Conservation (phyloP, 116 monocot species). For the Dioscorea cayenensis region DNA sequence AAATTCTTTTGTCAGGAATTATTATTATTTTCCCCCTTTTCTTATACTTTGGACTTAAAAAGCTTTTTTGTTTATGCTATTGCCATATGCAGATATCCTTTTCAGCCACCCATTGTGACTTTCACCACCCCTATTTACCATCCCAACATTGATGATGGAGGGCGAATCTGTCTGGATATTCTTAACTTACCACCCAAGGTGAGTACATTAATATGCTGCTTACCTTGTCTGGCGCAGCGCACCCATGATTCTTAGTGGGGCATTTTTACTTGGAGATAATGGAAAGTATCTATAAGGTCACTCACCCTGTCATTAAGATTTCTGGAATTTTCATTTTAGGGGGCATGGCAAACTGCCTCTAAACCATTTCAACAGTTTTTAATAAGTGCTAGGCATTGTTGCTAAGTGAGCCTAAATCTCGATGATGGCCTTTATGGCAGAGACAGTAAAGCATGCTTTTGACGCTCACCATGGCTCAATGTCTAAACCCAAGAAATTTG, state of each 20-base stretch:
- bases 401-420: slow-evolving; percentile 88
- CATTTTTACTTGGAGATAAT: neutral
- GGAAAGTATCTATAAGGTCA: neutral
- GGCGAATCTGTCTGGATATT: slow-evolving; percentile 94
- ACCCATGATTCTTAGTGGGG: neutral
- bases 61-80: neutral
- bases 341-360: slow-evolving; percentile 86
- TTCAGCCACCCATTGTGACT: slow-evolving; percentile 81
- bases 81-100: slow-evolving; percentile 71
- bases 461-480: neutral
- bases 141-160: slow-evolving; percentile 96
- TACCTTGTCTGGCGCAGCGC: no score
- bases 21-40: neutral
- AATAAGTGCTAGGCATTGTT: slow-evolving; percentile 76
- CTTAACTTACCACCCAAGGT: slow-evolving; percentile 98
- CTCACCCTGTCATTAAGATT: neutral
- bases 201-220: neutral
- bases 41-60: neutral
- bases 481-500: neutral
- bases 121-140: slow-evolving; percentile 92
- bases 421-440: slow-evolving; percentile 96
- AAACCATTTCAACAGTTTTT: slow-evolving; percentile 83
- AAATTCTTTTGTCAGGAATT: neutral
- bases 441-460: slow-evolving; percentile 56
- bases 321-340: slow-evolving; percentile 27